phyloP scores from a whole-genome alignment of 805 yeast species.

The Lipomyces sp. region DNA sequence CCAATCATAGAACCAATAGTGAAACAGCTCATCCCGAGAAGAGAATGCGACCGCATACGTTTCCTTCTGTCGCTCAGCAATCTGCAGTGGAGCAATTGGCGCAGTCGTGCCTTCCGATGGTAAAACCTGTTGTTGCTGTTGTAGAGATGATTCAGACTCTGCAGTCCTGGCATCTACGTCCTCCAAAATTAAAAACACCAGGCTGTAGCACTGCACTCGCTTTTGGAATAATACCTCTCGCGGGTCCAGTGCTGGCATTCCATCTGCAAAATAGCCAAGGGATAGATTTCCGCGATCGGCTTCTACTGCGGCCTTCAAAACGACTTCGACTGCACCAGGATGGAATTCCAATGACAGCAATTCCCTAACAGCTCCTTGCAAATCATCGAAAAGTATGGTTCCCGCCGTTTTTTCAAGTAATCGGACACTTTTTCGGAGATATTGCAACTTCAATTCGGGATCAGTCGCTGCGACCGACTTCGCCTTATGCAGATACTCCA shows the following conservation, averaged over 20 bases:
- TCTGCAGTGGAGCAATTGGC: constrained; percentile 3
- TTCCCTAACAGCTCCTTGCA: constrained; percentile 77
- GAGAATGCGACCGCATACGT: constrained; percentile 76
- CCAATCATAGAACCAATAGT: constrained; percentile 92
- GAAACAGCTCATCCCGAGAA: constrained; percentile 83
- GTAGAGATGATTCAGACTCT: constrained; percentile 45
- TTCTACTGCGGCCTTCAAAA: constrained; percentile 74
- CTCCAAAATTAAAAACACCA: constrained; percentile 75
- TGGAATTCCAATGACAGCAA: constrained; percentile 78
- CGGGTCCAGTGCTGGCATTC: constrained; percentile 55
- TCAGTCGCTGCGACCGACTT: constrained; percentile 71
- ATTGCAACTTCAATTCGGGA: constrained; percentile 68
- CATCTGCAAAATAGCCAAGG: constrained; percentile 59
- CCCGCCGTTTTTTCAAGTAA: constrained; percentile 81
- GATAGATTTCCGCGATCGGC: constrained; percentile 67
- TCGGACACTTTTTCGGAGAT: constrained; percentile 71
- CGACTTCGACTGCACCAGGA: constrained; percentile 84
- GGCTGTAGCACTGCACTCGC: constrained; percentile 65
- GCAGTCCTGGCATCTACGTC: constrained; percentile 70
- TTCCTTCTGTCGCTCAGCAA: constrained; percentile 61
- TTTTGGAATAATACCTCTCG: constrained; percentile 57
- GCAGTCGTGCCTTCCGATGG: neutral
- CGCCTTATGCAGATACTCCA: constrained; percentile 88
- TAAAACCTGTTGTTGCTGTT: constrained; percentile 22
- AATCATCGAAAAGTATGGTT: constrained; percentile 73